Evolutionary conservation across 352 stramenopile genomes (phyloP).

Genomic region (Pythium myriotylum): DNA sequence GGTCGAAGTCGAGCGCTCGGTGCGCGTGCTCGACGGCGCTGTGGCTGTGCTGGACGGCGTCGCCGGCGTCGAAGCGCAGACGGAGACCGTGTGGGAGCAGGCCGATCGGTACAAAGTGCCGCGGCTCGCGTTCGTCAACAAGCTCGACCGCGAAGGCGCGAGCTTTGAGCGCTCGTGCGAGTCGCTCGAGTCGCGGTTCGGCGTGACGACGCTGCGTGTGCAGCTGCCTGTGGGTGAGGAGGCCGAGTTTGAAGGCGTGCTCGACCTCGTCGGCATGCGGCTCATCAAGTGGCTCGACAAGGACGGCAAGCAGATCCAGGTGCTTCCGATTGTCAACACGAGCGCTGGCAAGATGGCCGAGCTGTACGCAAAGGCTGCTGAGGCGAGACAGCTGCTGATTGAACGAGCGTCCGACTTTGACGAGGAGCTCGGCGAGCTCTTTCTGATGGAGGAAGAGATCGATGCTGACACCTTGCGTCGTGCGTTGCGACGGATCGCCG

Average conservation of each 20-base stretch:
- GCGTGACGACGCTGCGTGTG: conserved; percentile 59
- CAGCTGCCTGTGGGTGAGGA: conserved; percentile 73
- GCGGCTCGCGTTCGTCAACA: conserved; percentile 97
- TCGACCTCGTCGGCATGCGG: conserved; percentile 75
- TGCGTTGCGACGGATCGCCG: conserved; percentile 66
- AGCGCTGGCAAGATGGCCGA: conserved; percentile 51
- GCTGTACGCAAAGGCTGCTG: conserved; percentile 40
- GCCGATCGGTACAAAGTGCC: conserved; percentile 80
- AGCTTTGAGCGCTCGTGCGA: conserved; percentile 92
- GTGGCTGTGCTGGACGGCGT: conserved; percentile 97
- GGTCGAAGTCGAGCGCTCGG: conserved; percentile 96
- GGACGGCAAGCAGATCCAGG: conserved; percentile 56
- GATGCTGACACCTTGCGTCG: conserved; percentile 47
- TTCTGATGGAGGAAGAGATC: conserved; percentile 70
- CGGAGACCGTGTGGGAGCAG: conserved; percentile 87
- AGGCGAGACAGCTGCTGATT: conserved; percentile 61
- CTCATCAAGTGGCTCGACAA: conserved; percentile 66
- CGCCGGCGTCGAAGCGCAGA: conserved; percentile 94
- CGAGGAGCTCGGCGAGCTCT: conserved; percentile 73
- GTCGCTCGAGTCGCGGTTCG: conserved; percentile 62
- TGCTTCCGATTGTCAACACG: conserved; percentile 48
- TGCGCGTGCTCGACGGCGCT: conserved; percentile 97
- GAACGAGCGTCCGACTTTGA: conserved; percentile 70
- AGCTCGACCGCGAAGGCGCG: conserved; percentile 95
- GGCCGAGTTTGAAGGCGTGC: conserved; percentile 58